Conservation (phyloP, 345 rosid genomes). For the Camelina laxa region DNA sequence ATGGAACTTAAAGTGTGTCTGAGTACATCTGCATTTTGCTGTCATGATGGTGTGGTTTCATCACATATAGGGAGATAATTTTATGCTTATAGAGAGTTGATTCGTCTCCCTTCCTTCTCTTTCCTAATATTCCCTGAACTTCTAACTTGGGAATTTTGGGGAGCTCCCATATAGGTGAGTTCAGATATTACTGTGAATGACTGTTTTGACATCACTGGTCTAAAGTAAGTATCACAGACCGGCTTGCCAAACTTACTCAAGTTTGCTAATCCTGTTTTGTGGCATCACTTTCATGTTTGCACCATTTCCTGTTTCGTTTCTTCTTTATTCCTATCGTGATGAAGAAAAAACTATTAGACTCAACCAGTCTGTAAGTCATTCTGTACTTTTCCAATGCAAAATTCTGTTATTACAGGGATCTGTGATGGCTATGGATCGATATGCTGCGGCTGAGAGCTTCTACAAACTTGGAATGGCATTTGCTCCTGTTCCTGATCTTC, state of each 20-base stretch:
- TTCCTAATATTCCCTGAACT: not conserved
- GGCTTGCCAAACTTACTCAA: slow-evolving; percentile 4
- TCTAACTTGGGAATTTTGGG: not conserved
- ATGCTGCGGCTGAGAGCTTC: slow-evolving; percentile 97
- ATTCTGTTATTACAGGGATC: slow-evolving; percentile 59
- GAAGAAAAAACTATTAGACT: not conserved
- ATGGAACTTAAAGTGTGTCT: slow-evolving; percentile 10
- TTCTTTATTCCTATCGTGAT: slow-evolving; percentile 12
- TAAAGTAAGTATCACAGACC: slow-evolving; percentile 1
- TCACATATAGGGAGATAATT: slow-evolving; percentile 3
- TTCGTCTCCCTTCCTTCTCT: slow-evolving; percentile 15
- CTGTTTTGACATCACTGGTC: slow-evolving; percentile 8
- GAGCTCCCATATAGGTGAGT: slow-evolving; percentile 7
- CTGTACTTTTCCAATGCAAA: slow-evolving; percentile 13
- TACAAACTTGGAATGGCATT: slow-evolving; percentile 99
- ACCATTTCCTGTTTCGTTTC: slow-evolving; percentile 13
- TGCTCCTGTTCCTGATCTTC: slow-evolving; percentile 99
- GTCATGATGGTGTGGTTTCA: slow-evolving; percentile 8
- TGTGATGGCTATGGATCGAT: slow-evolving; percentile 84
- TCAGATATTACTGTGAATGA: slow-evolving; percentile 16
- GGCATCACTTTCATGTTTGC: slow-evolving; percentile 4
- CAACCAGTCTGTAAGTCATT: slow-evolving; percentile 15
- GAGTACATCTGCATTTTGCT: slow-evolving; percentile 18
- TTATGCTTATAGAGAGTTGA: not conserved
- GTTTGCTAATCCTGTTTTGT: slow-evolving; percentile 20